Conservation (phyloP, 2,329 filamentous ascomycete species). For the Xylariomycetidae sp. region DNA sequence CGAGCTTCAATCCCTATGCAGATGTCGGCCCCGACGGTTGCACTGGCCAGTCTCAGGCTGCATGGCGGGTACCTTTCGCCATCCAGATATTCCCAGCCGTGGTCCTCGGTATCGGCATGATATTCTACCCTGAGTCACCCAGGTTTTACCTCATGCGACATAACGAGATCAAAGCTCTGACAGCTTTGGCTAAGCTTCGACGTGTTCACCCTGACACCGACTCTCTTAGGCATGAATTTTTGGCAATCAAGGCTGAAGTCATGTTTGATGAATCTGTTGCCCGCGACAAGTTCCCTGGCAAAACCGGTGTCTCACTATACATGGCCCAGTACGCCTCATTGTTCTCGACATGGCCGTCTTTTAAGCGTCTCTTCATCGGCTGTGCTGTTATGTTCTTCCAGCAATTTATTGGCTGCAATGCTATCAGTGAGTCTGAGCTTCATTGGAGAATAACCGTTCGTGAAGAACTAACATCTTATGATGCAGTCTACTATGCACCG, state of each 20-base stretch:
- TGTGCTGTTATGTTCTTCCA: constrained; percentile 53
- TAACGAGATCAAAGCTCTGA: constrained; percentile 26
- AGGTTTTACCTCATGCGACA: constrained; percentile 29
- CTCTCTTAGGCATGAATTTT: constrained; percentile 26
- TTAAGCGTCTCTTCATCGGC: constrained; percentile 47
- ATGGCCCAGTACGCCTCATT: constrained; percentile 27
- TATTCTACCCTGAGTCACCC: constrained; percentile 27
- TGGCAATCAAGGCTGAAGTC: constrained; percentile 34
- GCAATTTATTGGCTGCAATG: constrained; percentile 44
- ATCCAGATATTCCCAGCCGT: constrained; percentile 52
- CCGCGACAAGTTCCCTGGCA: constrained; percentile 25
- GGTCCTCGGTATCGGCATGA: constrained; percentile 14
- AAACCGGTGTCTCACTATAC: constrained; percentile 25
- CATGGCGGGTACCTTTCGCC: constrained; percentile 45
- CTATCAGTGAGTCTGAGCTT: too few species aligned
- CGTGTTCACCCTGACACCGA: constrained; percentile 27
- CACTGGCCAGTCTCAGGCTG: constrained; percentile 36
- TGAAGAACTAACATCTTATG: too few species aligned
- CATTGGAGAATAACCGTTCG: too few species aligned
- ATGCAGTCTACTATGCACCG: constrained; percentile 46
- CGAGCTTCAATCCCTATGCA: constrained; percentile 36
- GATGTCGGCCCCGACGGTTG: constrained; percentile 38
- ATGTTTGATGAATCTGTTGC: constrained; percentile 29
- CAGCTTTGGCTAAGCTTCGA: constrained; percentile 27
- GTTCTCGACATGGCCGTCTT: constrained; percentile 23